These are phyloP conservation scores for Alternaria alternata DNA, from an alignment of 2,329 filamentous ascomycete genomes.

Conservation along the genomic window DNA sequence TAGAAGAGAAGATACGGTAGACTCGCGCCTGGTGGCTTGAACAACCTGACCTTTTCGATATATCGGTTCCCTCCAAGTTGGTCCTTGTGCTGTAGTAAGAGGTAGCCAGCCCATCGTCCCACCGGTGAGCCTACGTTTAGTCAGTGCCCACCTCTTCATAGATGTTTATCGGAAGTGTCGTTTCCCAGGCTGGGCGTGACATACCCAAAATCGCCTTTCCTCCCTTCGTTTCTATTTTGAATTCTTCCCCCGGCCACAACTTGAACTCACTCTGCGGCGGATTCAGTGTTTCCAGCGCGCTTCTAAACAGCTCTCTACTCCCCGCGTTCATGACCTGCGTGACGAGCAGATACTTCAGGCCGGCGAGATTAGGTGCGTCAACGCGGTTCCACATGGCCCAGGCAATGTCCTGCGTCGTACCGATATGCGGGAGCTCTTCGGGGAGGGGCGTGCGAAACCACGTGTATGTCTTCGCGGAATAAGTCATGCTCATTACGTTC, in stretches of 20 bases:
- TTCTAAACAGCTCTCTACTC: conserved; percentile 5
- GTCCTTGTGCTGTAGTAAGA: conserved; percentile 21
- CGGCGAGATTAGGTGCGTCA: not conserved
- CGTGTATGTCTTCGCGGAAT: conserved; percentile 9
- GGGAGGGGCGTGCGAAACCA: conserved; percentile 13
- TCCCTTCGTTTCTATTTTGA: conserved; percentile 3
- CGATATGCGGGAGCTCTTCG: conserved; percentile 14
- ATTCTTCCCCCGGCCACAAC: conserved; percentile 20
- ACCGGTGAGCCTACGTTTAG: conserved; percentile 14
- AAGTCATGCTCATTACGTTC: conserved; percentile 16
- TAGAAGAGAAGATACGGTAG: conserved; percentile 21
- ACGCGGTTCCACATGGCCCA: conserved; percentile 25
- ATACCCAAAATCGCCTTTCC: conserved; percentile 16
- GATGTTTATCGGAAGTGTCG: not conserved
- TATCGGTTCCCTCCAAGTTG: conserved; percentile 17
- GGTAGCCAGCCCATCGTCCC: conserved; percentile 17
- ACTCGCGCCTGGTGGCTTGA: not conserved
- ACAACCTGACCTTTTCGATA: conserved; percentile 20
- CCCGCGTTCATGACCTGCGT: conserved; percentile 17
- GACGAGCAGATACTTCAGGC: conserved; percentile 22
- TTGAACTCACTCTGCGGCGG: conserved; percentile 16
- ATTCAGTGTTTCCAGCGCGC: conserved; percentile 2
- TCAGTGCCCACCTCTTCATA: not conserved
- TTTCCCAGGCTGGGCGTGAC: not conserved
- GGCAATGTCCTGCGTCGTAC: conserved; percentile 14